Conservation (phyloP, 2,329 filamentous ascomycete genomes). For the Ophiosphaerella narmari region DNA sequence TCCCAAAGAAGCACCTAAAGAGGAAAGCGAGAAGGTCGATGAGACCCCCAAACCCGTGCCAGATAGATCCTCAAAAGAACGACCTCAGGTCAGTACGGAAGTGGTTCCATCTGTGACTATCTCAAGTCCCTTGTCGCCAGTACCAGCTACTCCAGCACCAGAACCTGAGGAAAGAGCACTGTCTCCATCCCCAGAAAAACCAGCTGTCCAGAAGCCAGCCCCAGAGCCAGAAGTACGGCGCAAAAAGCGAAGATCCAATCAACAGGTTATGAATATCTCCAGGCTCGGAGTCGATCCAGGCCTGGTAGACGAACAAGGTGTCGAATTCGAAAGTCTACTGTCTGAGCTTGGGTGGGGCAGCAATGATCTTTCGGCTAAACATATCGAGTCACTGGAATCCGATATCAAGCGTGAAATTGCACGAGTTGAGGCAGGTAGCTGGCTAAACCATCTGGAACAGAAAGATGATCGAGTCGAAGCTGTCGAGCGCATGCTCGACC, state of each 20-base stretch:
- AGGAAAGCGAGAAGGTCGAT: constrained; percentile 33
- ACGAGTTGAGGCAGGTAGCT: constrained; percentile 88
- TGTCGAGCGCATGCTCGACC: constrained; percentile 83
- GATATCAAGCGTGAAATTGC: constrained; percentile 88
- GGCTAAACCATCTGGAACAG: constrained; percentile 80
- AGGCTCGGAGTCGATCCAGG: constrained; percentile 76
- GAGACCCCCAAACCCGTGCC: constrained; percentile 24
- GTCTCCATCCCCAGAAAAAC: constrained; percentile 45
- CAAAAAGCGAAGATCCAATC: constrained; percentile 68
- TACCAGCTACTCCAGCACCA: constrained; percentile 17
- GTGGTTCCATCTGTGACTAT: constrained; percentile 41
- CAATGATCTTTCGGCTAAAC: constrained; percentile 72
- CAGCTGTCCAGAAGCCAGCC: constrained; percentile 19
- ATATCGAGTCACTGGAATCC: constrained; percentile 77
- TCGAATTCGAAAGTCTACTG: constrained; percentile 81
- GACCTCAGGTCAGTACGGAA: constrained; percentile 37
- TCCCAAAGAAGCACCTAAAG: constrained; percentile 25
- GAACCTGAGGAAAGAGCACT: constrained; percentile 35
- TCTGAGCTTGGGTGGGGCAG: constrained; percentile 90
- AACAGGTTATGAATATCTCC: constrained; percentile 78
- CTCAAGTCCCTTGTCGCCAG: constrained; percentile 36
- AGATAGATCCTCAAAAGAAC: constrained; percentile 36
- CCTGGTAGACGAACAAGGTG: constrained; percentile 75
- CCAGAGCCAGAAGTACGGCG: constrained; percentile 55
- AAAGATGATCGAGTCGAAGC: constrained; percentile 89